A percentile compares a stretch with the other conserved stretches of the same genome.
These are phyloP conservation scores for Eimeria necatrix DNA, from an alignment of 169 alveolate species.

Conservation along the genomic window DNA sequence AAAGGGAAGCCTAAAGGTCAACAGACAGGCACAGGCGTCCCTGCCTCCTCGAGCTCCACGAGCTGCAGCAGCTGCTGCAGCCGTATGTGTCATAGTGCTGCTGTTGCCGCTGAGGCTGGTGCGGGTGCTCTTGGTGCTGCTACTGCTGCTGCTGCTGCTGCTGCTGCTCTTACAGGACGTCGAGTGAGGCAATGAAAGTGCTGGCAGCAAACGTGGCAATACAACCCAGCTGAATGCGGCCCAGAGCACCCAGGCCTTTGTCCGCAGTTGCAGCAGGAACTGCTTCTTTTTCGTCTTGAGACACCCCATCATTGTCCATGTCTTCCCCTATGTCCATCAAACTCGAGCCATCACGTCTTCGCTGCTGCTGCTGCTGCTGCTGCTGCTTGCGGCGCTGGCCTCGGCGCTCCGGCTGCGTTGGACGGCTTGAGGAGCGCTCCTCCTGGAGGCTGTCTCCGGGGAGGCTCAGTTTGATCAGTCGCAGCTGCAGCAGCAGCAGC, in stretches of 20 bases:
- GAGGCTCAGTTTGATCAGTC: not conserved
- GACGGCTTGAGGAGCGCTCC: not conserved
- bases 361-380: conserved; percentile 59
- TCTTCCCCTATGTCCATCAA: not conserved
- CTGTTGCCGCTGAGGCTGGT: too few relatives aligned
- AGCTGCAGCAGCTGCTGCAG: not conserved
- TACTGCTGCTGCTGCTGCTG: not conserved
- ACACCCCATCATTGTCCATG: not conserved
- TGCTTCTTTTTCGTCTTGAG: not conserved
- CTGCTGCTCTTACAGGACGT: not conserved
- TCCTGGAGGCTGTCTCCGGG: not conserved
- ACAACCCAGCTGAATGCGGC: not conserved
- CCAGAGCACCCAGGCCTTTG: conserved; percentile 1
- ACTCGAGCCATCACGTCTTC: not conserved
- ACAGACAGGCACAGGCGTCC: not conserved
- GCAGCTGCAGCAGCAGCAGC: conserved; percentile 3
- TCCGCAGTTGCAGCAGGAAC: not conserved
- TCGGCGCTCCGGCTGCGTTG: not conserved
- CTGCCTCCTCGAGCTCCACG: not conserved
- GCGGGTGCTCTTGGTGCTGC: not conserved
- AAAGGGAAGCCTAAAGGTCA: too few relatives aligned
- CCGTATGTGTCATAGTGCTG: not conserved
- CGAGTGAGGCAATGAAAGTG: conserved; percentile 29
- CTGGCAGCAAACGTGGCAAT: conserved; percentile 17
- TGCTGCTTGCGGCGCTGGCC: conserved; percentile 19